Base-by-base conservation (phyloP, 345 rosid genomes). In the Citrus inodora region DNA sequence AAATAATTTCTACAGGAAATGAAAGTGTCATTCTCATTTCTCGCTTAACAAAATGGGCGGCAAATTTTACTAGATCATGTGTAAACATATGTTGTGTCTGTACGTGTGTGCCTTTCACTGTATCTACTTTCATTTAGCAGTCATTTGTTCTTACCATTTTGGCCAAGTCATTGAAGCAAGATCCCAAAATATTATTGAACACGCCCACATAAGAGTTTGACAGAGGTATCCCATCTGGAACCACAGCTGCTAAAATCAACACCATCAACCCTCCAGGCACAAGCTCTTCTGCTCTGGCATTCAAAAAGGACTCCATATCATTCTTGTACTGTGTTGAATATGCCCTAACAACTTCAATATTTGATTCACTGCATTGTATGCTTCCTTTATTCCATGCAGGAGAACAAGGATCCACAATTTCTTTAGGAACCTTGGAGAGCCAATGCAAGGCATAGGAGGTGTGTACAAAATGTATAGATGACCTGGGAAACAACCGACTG, bases 401-500 rank as follows among this genome's bases (percentile, higher is more conserved):
- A 32, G 82, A 74, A 19, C 3, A 24, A 17, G 21, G 7, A 28
- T 63, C 37, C 22, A 28, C 35, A n/a, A 60, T 63, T 8, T 64
- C 77, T 17, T 16, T 51, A 51, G 19, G 56, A 17, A 51, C 56
- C 2, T 51, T 51, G 17, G 56, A 51, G 21, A 51, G 22, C 56
- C 56, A 51, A 16, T 51, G 21, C 21, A 51, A 5, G 56, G 19
- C 21, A 51, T 51, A 17, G 21, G 7, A 51, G 22, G 76, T 64
- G 62, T 86, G 80, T 4, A 71, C 89, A 8, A 88, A 51, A 16
- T 51, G 56, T 51, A 51, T 51, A 51, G 21, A 14, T 51, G 56
- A 51, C 22, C 51, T 14, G 2, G 88, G 86, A 64, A 85, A 80
- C 5, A 86, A 67, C 6, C 86, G 70, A 60, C 69, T 75, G 66